Evolutionary conservation across 2,329 filamentous ascomycete genomes (phyloP).

Genomic region (Phoma sp.): DNA sequence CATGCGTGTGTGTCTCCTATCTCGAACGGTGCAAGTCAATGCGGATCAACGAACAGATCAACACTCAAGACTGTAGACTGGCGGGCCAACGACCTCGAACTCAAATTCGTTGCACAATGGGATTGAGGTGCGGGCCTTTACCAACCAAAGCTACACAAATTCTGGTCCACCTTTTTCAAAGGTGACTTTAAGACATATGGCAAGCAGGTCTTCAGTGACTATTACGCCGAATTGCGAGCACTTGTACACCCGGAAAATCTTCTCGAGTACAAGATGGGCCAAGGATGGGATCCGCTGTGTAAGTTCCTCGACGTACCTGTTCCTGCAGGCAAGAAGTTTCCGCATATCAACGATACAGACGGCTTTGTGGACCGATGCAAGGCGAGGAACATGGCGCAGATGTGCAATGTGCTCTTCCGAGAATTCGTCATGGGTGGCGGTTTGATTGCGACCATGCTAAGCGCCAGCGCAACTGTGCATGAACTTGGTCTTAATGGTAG

Average conservation of each 20-base stretch:
- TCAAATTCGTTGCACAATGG: slow-evolving; percentile 60
- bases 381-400: slow-evolving; percentile 61
- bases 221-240: slow-evolving; percentile 60
- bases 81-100: slow-evolving; percentile 69
- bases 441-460: slow-evolving; percentile 7
- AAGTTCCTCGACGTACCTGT: slow-evolving; percentile 33
- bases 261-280: slow-evolving; percentile 42
- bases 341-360: slow-evolving; percentile 28
- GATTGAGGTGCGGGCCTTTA: slow-evolving; percentile 73
- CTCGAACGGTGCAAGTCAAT: background rate
- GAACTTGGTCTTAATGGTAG: slow-evolving; percentile 5
- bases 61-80: slow-evolving; percentile 73
- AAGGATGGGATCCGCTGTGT: slow-evolving; percentile 38
- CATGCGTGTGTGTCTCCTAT: slow-evolving; percentile 39
- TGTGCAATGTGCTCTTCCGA: slow-evolving; percentile 57
- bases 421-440: slow-evolving; percentile 10
- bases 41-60: slow-evolving; percentile 45
- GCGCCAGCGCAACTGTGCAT: slow-evolving; percentile 9
- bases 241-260: slow-evolving; percentile 57
- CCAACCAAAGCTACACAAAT: slow-evolving; percentile 72
- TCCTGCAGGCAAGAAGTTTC: slow-evolving; percentile 35
- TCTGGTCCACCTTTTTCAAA: slow-evolving; percentile 72
- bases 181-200: slow-evolving; percentile 70
- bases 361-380: slow-evolving; percentile 62
- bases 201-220: slow-evolving; percentile 66